Evolutionary conservation across 306 rosid species (phyloP).

Genomic region (Quercus bicolor): DNA sequence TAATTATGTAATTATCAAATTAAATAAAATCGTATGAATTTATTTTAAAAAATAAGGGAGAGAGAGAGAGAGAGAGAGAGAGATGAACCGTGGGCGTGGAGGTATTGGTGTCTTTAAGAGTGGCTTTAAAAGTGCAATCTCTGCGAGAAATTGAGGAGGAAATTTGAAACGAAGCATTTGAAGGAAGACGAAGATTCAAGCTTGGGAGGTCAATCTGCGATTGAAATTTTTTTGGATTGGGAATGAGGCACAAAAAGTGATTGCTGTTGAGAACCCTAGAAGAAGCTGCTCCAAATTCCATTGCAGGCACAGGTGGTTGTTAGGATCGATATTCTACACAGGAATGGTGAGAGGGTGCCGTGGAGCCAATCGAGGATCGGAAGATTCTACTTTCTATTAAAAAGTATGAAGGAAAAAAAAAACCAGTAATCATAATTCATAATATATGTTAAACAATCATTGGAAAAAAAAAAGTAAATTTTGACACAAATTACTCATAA

Average conservation of each 20-base stretch:
- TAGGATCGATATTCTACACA: too few species aligned
- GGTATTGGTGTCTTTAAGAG: not conserved
- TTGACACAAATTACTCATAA: too few species aligned
- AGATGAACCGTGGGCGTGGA: constrained; percentile 15
- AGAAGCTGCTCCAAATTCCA: constrained; percentile 25
- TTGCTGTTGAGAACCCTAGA: constrained; percentile 9
- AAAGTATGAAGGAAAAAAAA: too few species aligned
- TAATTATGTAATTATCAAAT: not conserved
- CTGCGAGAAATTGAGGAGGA: constrained; percentile 4
- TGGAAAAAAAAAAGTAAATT: too few species aligned
- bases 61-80: too few species aligned
- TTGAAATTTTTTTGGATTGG: not conserved
- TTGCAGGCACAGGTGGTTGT: not conserved
- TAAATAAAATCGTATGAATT: not conserved
- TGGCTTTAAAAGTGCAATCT: constrained; percentile 26
- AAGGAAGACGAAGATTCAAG: not conserved
- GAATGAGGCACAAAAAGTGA: not conserved
- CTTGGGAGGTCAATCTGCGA: not conserved
- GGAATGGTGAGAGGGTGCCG: too few species aligned
- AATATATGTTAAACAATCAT: too few species aligned
- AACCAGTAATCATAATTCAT: too few species aligned
- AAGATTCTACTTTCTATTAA: too few species aligned
- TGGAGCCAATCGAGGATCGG: too few species aligned
- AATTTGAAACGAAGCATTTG: not conserved
- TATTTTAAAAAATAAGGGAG: not conserved